phyloP scores from a whole-genome alignment of 2,329 filamentous ascomycete genomes.

The Eutypella sp. region DNA sequence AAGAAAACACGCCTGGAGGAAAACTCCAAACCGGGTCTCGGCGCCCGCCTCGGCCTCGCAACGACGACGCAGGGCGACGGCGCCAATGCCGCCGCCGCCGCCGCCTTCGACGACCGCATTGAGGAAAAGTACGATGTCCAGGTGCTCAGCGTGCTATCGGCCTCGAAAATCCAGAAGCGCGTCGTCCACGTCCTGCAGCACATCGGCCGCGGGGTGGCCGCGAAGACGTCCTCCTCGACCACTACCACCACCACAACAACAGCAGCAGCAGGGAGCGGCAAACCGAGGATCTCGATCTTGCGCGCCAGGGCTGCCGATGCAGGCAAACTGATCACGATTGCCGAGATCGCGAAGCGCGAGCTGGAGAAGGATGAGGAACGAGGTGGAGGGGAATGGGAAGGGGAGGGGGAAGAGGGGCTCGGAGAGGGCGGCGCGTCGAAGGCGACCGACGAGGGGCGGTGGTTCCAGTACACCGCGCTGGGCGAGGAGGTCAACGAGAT shows the following conservation, averaged over 20 bases:
- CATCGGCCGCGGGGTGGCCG: slow-evolving; percentile 30
- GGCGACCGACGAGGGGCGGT: slow-evolving; percentile 15
- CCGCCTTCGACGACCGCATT: too few species aligned
- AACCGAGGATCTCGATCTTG: slow-evolving; percentile 37
- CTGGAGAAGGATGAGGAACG: slow-evolving; percentile 36
- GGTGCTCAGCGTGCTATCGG: slow-evolving; percentile 52
- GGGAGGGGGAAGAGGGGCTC: too few species aligned
- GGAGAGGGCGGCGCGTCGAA: too few species aligned
- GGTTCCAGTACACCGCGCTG: slow-evolving; percentile 49
- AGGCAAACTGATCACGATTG: slow-evolving; percentile 63
- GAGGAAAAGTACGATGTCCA: slow-evolving; percentile 44
- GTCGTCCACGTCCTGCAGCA: slow-evolving; percentile 41
- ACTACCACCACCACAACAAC: neutral
- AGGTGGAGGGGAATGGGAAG: slow-evolving; percentile 21
- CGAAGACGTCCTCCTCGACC: slow-evolving; percentile 16
- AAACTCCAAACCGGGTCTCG: too few species aligned
- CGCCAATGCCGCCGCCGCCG: too few species aligned
- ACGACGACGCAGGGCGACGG: slow-evolving; percentile 34
- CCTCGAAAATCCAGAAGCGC: slow-evolving; percentile 54
- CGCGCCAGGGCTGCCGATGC: slow-evolving; percentile 47
- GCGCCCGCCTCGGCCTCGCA: slow-evolving; percentile 23
- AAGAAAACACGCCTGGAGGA: slow-evolving; percentile 21
- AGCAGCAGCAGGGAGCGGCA: slow-evolving; percentile 4
- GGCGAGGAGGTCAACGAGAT: slow-evolving; percentile 34
- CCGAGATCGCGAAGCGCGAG: slow-evolving; percentile 59